phyloP scores from a whole-genome alignment of 2,329 filamentous ascomycete species.

The Aspergillus persii region DNA sequence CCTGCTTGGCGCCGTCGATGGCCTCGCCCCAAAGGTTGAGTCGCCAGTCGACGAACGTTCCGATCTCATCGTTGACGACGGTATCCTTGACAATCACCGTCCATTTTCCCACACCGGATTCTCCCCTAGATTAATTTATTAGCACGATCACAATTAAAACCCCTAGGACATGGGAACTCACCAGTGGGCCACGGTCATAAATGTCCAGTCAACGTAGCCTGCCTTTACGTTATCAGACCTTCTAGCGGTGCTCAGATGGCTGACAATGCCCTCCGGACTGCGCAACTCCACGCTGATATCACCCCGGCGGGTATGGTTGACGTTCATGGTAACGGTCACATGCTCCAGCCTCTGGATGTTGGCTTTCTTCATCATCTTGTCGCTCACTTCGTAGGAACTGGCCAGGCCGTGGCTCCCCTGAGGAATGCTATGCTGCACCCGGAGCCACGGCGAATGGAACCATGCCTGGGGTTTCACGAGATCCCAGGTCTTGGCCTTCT shows the following conservation, averaged over 20 bases:
- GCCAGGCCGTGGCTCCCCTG: slow-evolving; percentile 78
- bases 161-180: slow-evolving; percentile 45
- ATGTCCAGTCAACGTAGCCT: slow-evolving; percentile 95
- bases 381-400: slow-evolving; percentile 77
- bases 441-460: slow-evolving; percentile 90
- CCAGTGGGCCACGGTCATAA: slow-evolving; percentile 98
- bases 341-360: slow-evolving; percentile 89
- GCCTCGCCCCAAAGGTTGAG: slow-evolving; percentile 91
- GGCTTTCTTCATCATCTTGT: slow-evolving; percentile 73
- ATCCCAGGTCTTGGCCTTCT: slow-evolving; percentile 80
- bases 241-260: slow-evolving; percentile 76
- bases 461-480: slow-evolving; percentile 93
- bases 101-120: slow-evolving; percentile 84
- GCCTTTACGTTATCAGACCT: slow-evolving; percentile 61
- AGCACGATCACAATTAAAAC: slow-evolving; percentile 18
- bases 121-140: slow-evolving; percentile 64
- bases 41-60: slow-evolving; percentile 86
- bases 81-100: slow-evolving; percentile 87
- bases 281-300: slow-evolving; percentile 90
- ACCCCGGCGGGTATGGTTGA: slow-evolving; percentile 80
- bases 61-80: slow-evolving; percentile 69
- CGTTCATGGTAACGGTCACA: slow-evolving; percentile 96
- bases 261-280: slow-evolving; percentile 77
- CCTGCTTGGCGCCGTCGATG: slow-evolving; percentile 71
- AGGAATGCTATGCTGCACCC: slow-evolving; percentile 80